These are phyloP conservation scores for Elaphomyces granulatus DNA, from an alignment of 495 filamentous ascomycete species.

Conservation along the genomic window DNA sequence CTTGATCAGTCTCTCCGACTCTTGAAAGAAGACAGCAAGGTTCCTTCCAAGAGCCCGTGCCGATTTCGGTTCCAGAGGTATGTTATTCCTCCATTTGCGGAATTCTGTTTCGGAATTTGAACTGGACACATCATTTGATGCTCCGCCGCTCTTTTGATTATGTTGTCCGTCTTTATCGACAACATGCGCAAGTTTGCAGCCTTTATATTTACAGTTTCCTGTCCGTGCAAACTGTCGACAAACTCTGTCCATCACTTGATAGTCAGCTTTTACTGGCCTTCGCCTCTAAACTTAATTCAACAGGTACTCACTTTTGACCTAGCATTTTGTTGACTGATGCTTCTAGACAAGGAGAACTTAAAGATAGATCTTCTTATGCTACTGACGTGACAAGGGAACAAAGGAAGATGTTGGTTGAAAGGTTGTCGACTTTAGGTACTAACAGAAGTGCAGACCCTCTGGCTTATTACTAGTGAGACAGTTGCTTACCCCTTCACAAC, in stretches of 20 bases:
- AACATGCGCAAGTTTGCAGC: slow-evolving; percentile 11
- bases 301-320: not conserved
- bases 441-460: no score
- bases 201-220: slow-evolving; percentile 7
- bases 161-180: not conserved
- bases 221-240: slow-evolving; percentile 7
- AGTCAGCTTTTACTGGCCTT: not conserved
- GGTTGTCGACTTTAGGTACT: no score
- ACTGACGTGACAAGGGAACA: no score
- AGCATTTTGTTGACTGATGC: not conserved
- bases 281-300: not conserved
- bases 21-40: slow-evolving; percentile 9
- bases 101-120: slow-evolving; percentile 5
- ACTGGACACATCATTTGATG: not conserved
- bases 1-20: slow-evolving; percentile 14
- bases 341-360: no score
- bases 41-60: slow-evolving; percentile 1
- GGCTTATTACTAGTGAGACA: no score
- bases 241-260: slow-evolving; percentile 1
- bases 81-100: slow-evolving; percentile 6
- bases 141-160: not conserved
- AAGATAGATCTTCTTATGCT: no score
- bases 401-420: no score
- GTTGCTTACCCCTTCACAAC: no score
- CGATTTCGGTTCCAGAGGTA: slow-evolving; percentile 2